Conservation (phyloP, 192 early-diverging fungal species). For the Glomus cerebriforme region DNA sequence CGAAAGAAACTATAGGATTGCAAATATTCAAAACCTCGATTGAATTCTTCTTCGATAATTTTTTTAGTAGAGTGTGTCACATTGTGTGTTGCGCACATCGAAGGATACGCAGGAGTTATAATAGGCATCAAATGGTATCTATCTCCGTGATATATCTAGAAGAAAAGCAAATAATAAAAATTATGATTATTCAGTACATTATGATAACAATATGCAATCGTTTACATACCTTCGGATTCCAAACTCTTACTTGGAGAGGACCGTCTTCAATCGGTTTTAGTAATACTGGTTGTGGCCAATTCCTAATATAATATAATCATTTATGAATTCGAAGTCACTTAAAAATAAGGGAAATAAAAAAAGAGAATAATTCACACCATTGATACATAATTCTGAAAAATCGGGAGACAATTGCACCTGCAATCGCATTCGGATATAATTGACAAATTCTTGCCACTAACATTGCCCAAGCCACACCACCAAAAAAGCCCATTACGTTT, state of each 20-base stretch:
- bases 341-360: neutral
- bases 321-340: conserved; percentile 34
- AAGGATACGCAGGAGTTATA: conserved; percentile 98
- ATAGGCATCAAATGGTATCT: conserved; percentile 91
- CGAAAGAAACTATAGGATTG: neutral
- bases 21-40: conserved; percentile 46
- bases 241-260: conserved; percentile 83
- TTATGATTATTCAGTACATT: neutral
- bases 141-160: conserved; percentile 73
- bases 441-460: conserved; percentile 93
- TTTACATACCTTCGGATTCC: conserved; percentile 80
- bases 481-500: conserved; percentile 97
- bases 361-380: conserved; percentile 62
- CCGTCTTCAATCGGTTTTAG: conserved; percentile 88
- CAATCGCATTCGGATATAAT: conserved; percentile 92
- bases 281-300: conserved; percentile 92
- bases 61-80: conserved; percentile 83
- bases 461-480: conserved; percentile 99
- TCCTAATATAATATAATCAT: conserved; percentile 35
- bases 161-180: neutral
- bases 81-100: conserved; percentile 98
- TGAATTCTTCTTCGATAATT: conserved; percentile 86
- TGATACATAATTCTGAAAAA: conserved; percentile 87
- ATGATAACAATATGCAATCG: neutral
- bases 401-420: conserved; percentile 79